Evolutionary conservation across 1,139 yeast species (phyloP).

Genomic region (Taiozyma sp.): DNA sequence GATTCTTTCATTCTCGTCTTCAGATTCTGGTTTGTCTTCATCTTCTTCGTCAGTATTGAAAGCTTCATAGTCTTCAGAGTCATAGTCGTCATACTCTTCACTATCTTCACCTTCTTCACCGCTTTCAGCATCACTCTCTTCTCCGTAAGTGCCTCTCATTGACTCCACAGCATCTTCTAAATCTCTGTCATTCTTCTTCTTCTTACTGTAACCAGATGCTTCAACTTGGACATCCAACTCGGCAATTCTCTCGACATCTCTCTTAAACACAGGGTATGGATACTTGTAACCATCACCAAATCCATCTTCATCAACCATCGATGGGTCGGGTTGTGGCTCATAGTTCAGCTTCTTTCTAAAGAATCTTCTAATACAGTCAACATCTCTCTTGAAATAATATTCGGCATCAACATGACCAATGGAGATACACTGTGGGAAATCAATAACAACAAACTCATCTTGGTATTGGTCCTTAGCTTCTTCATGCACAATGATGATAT

Average conservation of each 20-base stretch:
- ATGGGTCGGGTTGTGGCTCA: conserved; percentile 53
- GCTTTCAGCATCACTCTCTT: conserved; percentile 31
- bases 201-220: conserved; percentile 88
- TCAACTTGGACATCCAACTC: conserved; percentile 76
- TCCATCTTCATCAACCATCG: conserved; percentile 73
- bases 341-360: conserved; percentile 76
- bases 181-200: conserved; percentile 56
- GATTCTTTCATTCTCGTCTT: conserved; percentile 67
- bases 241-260: conserved; percentile 67
- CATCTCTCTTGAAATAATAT: conserved; percentile 84
- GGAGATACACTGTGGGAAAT: conserved; percentile 97
- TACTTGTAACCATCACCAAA: conserved; percentile 73
- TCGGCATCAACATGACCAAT: conserved; percentile 88
- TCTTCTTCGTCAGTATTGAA: conserved; percentile 29
- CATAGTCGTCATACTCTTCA: conserved; percentile 21
- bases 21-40: conserved; percentile 31
- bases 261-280: conserved; percentile 72
- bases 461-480: conserved; percentile 47
- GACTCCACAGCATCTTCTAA: conserved; percentile 68
- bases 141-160: conserved; percentile 46
- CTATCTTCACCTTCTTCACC: conserved; percentile 25
- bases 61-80: conserved; percentile 26
- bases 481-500: conserved; percentile 74
- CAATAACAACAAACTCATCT: conserved; percentile 78
- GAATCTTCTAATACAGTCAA: conserved; percentile 78